Percentiles rank a stretch among this genome's conserved stretches.
phyloP scores from a whole-genome alignment of 768 basidiomycete species.

The Sistotremastrum niveocremeum region DNA sequence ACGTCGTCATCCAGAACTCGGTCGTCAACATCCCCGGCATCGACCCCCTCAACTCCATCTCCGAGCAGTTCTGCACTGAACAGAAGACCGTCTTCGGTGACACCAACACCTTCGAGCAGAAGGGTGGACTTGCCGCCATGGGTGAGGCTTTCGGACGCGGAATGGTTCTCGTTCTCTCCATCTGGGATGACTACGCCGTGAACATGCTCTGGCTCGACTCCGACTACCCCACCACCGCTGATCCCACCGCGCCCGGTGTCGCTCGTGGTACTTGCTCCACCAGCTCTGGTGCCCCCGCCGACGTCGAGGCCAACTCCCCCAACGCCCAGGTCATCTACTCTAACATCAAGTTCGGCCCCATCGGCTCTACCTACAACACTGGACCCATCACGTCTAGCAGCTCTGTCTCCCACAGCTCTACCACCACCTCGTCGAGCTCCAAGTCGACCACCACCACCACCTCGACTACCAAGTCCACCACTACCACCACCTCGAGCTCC shows the following conservation, averaged over 20 bases:
- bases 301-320: slow-evolving; percentile 27
- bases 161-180: slow-evolving; percentile 34
- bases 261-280: slow-evolving; percentile 38
- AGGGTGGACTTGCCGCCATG: slow-evolving; percentile 28
- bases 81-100: slow-evolving; percentile 33
- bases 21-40: slow-evolving; percentile 32
- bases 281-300: slow-evolving; percentile 29
- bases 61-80: slow-evolving; percentile 31
- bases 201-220: slow-evolving; percentile 48
- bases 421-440: slow-evolving; percentile 2
- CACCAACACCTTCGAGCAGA: slow-evolving; percentile 25
- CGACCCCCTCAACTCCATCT: slow-evolving; percentile 30
- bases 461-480: background rate
- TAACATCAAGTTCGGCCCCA: slow-evolving; percentile 40
- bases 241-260: slow-evolving; percentile 25
- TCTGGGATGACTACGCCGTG: slow-evolving; percentile 43
- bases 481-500: slow-evolving; percentile 10
- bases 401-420: background rate
- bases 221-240: slow-evolving; percentile 27
- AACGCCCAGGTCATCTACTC: slow-evolving; percentile 36
- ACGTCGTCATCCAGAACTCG: slow-evolving; percentile 38
- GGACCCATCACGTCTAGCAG: slow-evolving; percentile 1
- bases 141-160: slow-evolving; percentile 24
- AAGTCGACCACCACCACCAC: slow-evolving; percentile 4
- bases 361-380: slow-evolving; percentile 29